phyloP scores from a whole-genome alignment of 805 yeast species.

The Gaillardinia entomophila region DNA sequence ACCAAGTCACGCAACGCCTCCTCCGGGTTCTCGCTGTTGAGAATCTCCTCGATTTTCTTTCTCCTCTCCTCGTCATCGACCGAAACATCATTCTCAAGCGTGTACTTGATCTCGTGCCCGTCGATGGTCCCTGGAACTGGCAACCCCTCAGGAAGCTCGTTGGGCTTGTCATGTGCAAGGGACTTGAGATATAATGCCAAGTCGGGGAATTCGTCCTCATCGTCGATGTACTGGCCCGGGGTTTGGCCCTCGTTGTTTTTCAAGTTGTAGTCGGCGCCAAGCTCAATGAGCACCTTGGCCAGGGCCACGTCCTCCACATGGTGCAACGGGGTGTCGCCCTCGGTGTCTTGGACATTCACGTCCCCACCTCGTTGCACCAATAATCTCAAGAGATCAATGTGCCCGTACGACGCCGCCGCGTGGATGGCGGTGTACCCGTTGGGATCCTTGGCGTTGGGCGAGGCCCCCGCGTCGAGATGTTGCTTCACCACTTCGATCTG shows the following conservation, averaged over 20 bases:
- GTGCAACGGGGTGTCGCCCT: constrained; percentile 95
- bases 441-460: constrained; percentile 75
- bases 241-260: constrained; percentile 74
- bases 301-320: constrained; percentile 69
- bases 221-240: constrained; percentile 67
- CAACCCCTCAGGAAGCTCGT: constrained; percentile 10
- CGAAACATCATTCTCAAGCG: constrained; percentile 40
- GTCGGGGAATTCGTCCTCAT: constrained; percentile 83
- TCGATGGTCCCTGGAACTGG: constrained; percentile 34
- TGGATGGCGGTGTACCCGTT: constrained; percentile 97
- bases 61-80: constrained; percentile 49
- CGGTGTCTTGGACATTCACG: constrained; percentile 74
- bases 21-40: constrained; percentile 78
- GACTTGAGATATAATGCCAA: constrained; percentile 56
- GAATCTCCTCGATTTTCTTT: constrained; percentile 59
- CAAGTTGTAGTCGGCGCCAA: constrained; percentile 58
- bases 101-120: constrained; percentile 52
- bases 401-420: constrained; percentile 95
- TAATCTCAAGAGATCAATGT: constrained; percentile 56
- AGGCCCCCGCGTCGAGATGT: constrained; percentile 44
- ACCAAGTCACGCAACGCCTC: constrained; percentile 67
- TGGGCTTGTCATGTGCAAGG: constrained; percentile 27
- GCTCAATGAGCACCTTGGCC: constrained; percentile 61
- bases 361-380: constrained; percentile 64
- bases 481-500: constrained; percentile 53